A percentile compares a stretch with the other conserved stretches of the same genome.
Conservation (phyloP, 192 early-diverging fungal genomes). For the Backusella tarrabulga region DNA sequence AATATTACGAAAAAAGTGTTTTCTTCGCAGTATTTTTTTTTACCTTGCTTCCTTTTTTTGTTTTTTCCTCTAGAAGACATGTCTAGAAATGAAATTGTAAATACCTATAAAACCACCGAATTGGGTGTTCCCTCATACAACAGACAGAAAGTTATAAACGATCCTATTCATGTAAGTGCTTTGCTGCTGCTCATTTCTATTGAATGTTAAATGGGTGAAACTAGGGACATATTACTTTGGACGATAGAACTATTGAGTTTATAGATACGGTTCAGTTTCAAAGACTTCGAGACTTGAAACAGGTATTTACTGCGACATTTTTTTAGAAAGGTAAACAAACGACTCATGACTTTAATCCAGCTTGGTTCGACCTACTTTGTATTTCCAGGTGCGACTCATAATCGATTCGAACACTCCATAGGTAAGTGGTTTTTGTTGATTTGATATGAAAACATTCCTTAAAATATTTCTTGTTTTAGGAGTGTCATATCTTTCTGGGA, state of each 20-base stretch:
- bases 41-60: background rate
- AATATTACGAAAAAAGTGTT: background rate
- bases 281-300: slow-evolving; percentile 90
- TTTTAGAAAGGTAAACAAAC: background rate
- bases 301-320: slow-evolving; percentile 29
- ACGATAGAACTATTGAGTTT: slow-evolving; percentile 57
- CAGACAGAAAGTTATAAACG: slow-evolving; percentile 53
- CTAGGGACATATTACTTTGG: slow-evolving; percentile 76
- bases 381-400: slow-evolving; percentile 92
- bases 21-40: background rate
- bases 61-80: background rate
- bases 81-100: background rate
- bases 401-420: slow-evolving; percentile 94
- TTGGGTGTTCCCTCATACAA: slow-evolving; percentile 3
- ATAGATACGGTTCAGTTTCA: slow-evolving; percentile 98
- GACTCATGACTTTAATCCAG: slow-evolving; percentile 15
- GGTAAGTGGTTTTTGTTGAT: slow-evolving; percentile 17
- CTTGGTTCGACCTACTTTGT: slow-evolving; percentile 86
- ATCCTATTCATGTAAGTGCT: slow-evolving; percentile 68
- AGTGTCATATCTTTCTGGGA: slow-evolving; percentile 77
- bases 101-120: background rate
- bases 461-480: slow-evolving; percentile 47
- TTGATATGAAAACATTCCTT: background rate
- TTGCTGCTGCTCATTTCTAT: slow-evolving; percentile 5
- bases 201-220: background rate